These are phyloP conservation scores for Auxenochlorella pyrenoidosa DNA, from an alignment of 139 green algal species.

Conservation along the genomic window DNA sequence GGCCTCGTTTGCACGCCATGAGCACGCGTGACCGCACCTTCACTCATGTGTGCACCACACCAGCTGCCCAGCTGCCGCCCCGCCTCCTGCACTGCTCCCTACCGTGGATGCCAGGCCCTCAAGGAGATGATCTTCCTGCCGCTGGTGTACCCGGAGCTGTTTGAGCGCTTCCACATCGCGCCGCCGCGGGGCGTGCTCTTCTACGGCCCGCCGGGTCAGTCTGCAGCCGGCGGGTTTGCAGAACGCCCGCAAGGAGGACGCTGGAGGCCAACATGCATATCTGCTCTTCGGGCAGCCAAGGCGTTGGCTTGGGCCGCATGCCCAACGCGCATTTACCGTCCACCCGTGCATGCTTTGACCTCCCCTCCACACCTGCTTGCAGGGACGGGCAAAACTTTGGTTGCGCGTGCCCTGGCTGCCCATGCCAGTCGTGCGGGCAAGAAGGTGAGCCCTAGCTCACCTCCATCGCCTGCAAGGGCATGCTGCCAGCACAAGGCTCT, in stretches of 20 bases:
- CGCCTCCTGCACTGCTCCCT: neutral
- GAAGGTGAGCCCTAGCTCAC: constrained; percentile 1
- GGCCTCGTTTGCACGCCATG: neutral
- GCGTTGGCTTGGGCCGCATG: neutral
- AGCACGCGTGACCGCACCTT: too few relatives aligned
- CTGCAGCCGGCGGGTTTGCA: neutral
- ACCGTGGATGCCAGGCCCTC: constrained; percentile 71
- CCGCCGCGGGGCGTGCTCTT: constrained; percentile 93
- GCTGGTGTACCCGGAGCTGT: constrained; percentile 95
- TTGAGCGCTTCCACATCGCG: constrained; percentile 85
- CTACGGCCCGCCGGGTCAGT: constrained; percentile 84
- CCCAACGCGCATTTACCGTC: neutral
- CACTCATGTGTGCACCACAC: too few relatives aligned
- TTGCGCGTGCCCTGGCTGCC: constrained; percentile 90
- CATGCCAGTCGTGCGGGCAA: constrained; percentile 60
- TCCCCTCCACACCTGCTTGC: constrained; percentile 1
- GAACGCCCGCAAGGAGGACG: neutral
- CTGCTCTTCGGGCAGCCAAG: neutral
- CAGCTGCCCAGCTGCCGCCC: neutral
- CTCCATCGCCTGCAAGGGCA: neutral
- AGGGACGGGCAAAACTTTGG: constrained; percentile 95
- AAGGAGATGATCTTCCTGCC: constrained; percentile 99
- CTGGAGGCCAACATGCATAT: neutral
- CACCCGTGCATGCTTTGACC: neutral
- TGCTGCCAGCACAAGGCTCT: too few relatives aligned